Evolutionary conservation across 164 flowering plant genomes (phyloP), one percentile per base, ranked within the genome.

Genomic region (Annona squamosa): DNA sequence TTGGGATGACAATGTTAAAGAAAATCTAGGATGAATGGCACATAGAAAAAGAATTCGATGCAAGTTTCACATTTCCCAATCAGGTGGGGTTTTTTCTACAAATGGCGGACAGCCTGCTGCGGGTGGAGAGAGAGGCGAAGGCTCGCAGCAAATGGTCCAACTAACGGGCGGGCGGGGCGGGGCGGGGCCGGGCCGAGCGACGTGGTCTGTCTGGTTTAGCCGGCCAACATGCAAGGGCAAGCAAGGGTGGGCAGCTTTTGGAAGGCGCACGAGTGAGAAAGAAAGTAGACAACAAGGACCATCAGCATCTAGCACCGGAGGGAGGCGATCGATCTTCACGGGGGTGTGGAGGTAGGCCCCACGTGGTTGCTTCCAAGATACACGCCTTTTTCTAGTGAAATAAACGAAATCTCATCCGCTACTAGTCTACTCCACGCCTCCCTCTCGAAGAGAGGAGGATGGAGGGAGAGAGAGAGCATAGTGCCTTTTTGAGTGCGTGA

Each of bases 321-420:
- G 13, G 13, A 26, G 13, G 13, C 13, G 13, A 52, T 52, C 59
- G 1, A 16, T 52, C 59, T 16, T 0, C 13, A 52, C 13, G 59
- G 12, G 37, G 37, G 37, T 41, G 18, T 5, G 68, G 7, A 2
- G 37, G 48, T 45, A 13, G 70, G 46, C 37, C 43, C 56, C 70
- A 46, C 57, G 47, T 26, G 57, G 68, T 63, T 47, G 52, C 68
- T 67, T 63, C 43, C 63, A 72, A 57, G 59, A 46, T 65, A 63
- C 63, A 67, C 62, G n/a, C 68, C 46, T 16, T 52, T 52, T 52
- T 52, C 9, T 9, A 52, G 13, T 9, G 9, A 16, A 16, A 10
- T 52, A 52, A 52, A 52, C 68, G 16, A 63, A 77, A 68, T 77
- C 64, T 68, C 16, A 63, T 71, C 75, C 74, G 66, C 77, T 74